Evolutionary conservation across 768 basidiomycete species (phyloP), one percentile per base, ranked within the genome.

Genomic region (Plicaturopsis crispa): DNA sequence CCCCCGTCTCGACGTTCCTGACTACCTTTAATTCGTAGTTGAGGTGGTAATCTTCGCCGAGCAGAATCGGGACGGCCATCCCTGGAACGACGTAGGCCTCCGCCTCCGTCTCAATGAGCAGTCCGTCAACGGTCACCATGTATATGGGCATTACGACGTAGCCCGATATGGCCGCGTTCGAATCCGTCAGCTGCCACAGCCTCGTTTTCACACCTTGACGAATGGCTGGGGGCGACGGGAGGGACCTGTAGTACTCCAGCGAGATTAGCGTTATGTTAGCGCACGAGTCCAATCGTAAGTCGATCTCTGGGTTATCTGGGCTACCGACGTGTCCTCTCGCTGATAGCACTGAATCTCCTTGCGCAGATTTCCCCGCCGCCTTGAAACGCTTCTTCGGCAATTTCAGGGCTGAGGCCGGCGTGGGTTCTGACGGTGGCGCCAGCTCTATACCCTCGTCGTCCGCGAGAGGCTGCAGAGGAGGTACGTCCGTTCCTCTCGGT

Each of bases 41-140:
- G 2, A 33, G 7, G 6, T 55, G 54, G 44, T 53, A 59, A 31
- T 59, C 57, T 36, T 57, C 57, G 1, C 57, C 57, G 1, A 59
- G 43, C 2, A 59, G 45, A 0, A 59, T 14, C 4, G 56, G 54
- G 1, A 56, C 56, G 0, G 41, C 38, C 57, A 59, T 59, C 3
- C 41, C 43, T 3, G 46, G 41, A 0, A 56, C 51, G 1, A 57
- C 55, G 24, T 54, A 55, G 2, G 49, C 48, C 35, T 58, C 55
- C 4, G 41, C 38, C 7, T 41, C 38, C 21, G 50, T 46, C 6
- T 28, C 23, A 5, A 54, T 11, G 10, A 35, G 36, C 6, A 20
- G 21, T 3, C 47, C 48, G 5, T 38, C 36, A n/a, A 2, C 12
- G 2, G 45, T 22, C 2, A 4, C 12, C 1, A 41, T 26, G 21